phyloP scores from a whole-genome alignment of 2,329 filamentous ascomycete genomes.

The Microsporum audouinii region DNA sequence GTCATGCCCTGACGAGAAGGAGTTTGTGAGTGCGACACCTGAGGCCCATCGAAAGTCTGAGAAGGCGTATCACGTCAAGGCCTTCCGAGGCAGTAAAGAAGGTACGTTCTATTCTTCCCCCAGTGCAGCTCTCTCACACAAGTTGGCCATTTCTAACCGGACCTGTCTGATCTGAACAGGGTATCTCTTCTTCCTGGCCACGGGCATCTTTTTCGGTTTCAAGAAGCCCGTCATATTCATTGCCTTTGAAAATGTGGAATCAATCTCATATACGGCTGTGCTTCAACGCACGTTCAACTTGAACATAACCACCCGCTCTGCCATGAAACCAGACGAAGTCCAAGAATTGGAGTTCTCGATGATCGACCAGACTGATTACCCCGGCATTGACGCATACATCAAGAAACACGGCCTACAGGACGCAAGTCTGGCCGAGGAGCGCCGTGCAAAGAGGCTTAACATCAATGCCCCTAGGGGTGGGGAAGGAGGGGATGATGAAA shows the following conservation, averaged over 20 bases:
- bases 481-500: conserved; percentile 12
- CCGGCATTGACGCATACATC: conserved; percentile 51
- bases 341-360: conserved; percentile 54
- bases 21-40: conserved; percentile 49
- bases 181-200: conserved; percentile 51
- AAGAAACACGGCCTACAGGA: conserved; percentile 52
- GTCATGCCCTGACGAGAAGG: conserved; percentile 43
- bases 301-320: conserved; percentile 39
- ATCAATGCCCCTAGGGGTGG: conserved; percentile 31
- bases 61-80: conserved; percentile 53
- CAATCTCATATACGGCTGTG: conserved; percentile 52
- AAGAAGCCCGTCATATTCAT: conserved; percentile 55
- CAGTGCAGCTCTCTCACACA: background rate
- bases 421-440: conserved; percentile 49
- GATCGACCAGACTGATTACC: conserved; percentile 53
- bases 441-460: conserved; percentile 50
- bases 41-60: conserved; percentile 53
- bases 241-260: conserved; percentile 47
- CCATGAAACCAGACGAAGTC: conserved; percentile 25
- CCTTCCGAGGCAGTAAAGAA: conserved; percentile 54
- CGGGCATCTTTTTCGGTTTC: conserved; percentile 53
- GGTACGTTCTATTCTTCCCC: conserved; percentile 29
- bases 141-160: background rate
- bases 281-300: conserved; percentile 57
- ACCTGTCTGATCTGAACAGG: conserved; percentile 29